Base-by-base conservation (phyloP, 2,329 filamentous ascomycete genomes). In the Arachnomyces sp. region DNA sequence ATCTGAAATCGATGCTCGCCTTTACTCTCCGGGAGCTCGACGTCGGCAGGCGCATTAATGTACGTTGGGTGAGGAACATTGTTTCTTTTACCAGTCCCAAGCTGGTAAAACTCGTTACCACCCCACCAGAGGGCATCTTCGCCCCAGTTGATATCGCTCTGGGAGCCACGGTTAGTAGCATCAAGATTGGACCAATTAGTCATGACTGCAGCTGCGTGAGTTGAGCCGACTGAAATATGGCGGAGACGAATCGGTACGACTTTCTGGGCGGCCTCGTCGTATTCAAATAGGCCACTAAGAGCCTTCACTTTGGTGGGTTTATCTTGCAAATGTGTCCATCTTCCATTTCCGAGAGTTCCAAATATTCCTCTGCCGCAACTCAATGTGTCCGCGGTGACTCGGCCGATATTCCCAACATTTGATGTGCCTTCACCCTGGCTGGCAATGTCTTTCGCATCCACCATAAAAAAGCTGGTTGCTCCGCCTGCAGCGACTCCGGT, bases 41-140 rank as follows among this genome's bases (percentile, higher is more conserved):
- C 74, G 35, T 74, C 74, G 9, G 71, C 65, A 46, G 94, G 87
- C 11, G 86, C 83, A 25, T 79, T 77, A 39, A 95, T 87, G 57
- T 95, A 90, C 2, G 74, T 72, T 1, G 92, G 92, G 9, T 74
- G 72, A 38, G 78, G 77, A 7, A 84, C 57, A 56, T 96, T 96
- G 54, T 78, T 92, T 46, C 90, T 71, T 69, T 84, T 93, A 18
- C 92, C 89, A 1, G 84, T 95, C 9, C 92, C 92, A 17, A 98
- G 76, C 65, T 98, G 92, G 62, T 84, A 95, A 59, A 82, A 78
- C 66, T 96, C 89, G 55, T 96, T 98, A 39, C 87, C 87, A 46
- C 92, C 92, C 86, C 89, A 98, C 71, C 86, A 93, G 1, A 96
- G 61, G 21, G 89, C 81, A 59, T 96, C 92, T 3, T 84, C 80